A percentile compares a stretch with the other conserved stretches of the same genome.
Evolutionary conservation across 140 eudicot genomes (phyloP).

Genomic region (Erigeron philadelphicus): DNA sequence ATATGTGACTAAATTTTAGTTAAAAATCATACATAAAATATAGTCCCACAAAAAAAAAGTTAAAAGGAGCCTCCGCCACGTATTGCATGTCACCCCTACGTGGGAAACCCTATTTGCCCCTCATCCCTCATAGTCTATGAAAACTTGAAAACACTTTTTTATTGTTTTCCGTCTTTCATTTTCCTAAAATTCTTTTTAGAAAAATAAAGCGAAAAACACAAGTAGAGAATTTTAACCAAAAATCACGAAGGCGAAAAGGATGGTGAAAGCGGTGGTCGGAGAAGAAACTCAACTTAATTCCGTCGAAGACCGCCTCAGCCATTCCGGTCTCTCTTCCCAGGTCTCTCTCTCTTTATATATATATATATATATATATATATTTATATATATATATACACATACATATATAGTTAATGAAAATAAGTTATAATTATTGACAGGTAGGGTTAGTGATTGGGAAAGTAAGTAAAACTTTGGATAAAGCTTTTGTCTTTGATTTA

Average conservation of each 20-base stretch:
- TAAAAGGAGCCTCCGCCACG: too few species aligned
- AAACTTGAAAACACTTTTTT: too few species aligned
- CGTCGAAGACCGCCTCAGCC: slow-evolving; percentile 60
- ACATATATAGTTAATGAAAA: neutral
- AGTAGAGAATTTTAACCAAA: too few species aligned
- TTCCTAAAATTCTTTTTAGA: too few species aligned
- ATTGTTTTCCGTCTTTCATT: too few species aligned
- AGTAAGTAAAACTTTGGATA: slow-evolving; percentile 46
- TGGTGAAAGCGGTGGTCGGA: slow-evolving; percentile 75
- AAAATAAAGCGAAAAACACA: too few species aligned
- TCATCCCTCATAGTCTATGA: too few species aligned
- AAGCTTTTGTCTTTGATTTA: slow-evolving; percentile 65
- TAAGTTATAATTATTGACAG: slow-evolving; percentile 23
- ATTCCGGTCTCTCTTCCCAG: slow-evolving; percentile 49
- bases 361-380: neutral
- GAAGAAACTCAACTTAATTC: slow-evolving; percentile 60
- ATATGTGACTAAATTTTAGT: too few species aligned
- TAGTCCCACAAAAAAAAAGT: too few species aligned
- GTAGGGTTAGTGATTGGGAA: slow-evolving; percentile 85
- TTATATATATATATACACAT: neutral
- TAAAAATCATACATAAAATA: too few species aligned
- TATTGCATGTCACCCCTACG: too few species aligned
- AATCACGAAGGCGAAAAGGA: slow-evolving; percentile 10
- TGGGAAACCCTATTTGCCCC: too few species aligned
- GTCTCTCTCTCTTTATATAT: slow-evolving; percentile 22